Evolutionary conservation across 2,329 filamentous ascomycete genomes (phyloP).

Genomic region (Trichoderma aggressivum): DNA sequence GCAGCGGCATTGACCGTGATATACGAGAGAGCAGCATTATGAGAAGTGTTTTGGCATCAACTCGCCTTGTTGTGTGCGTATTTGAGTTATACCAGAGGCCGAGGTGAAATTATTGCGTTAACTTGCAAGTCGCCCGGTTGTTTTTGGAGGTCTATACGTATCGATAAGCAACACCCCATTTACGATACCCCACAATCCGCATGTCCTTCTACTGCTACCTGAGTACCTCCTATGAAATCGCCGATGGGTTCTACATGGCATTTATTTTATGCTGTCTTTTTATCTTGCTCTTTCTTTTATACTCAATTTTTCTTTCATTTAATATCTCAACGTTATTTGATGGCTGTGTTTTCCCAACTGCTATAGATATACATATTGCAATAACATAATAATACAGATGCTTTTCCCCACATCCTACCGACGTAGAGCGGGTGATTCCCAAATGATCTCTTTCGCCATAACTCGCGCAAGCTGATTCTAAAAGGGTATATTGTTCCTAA

Average conservation of each 20-base stretch:
- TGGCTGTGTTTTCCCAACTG: neutral
- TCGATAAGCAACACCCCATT: neutral
- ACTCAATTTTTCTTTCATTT: neutral
- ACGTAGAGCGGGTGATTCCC: neutral
- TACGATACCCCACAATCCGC: neutral
- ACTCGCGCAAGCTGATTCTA: neutral
- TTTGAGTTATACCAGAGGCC: neutral
- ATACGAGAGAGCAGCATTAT: constrained; percentile 2
- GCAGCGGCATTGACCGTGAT: neutral
- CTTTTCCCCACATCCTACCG: neutral
- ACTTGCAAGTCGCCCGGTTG: neutral
- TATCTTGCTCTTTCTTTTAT: neutral
- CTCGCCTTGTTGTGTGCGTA: neutral
- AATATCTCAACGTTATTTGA: neutral
- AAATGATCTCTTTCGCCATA: neutral
- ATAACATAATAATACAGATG: neutral
- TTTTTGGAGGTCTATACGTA: neutral
- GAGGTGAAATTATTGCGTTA: neutral
- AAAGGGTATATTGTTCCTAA: constrained; percentile 10
- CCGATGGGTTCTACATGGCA: neutral
- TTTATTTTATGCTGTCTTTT: neutral
- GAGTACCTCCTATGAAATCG: neutral
- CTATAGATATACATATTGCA: neutral
- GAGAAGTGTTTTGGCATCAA: neutral
- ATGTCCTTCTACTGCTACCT: neutral